These are phyloP conservation scores for Hypomontagnella monticulosa DNA, from an alignment of 495 filamentous ascomycete genomes.

Conservation along the genomic window DNA sequence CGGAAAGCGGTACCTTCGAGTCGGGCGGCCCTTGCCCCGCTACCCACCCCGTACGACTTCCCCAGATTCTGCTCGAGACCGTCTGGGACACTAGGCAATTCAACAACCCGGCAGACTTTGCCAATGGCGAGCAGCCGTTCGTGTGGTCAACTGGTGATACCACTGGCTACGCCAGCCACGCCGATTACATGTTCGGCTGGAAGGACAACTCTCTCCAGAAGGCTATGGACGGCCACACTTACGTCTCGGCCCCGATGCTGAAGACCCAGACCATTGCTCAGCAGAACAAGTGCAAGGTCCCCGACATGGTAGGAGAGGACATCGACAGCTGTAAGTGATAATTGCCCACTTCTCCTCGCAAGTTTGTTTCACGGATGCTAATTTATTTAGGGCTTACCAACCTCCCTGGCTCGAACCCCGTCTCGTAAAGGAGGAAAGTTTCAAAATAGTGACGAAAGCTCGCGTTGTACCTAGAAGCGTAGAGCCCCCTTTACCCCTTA, in stretches of 20 bases:
- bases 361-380: not conserved
- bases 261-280: slow-evolving; percentile 42
- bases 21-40: slow-evolving; percentile 49
- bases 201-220: slow-evolving; percentile 46
- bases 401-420: slow-evolving; percentile 30
- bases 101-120: slow-evolving; percentile 52
- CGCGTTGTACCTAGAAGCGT: not conserved
- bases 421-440: slow-evolving; percentile 8
- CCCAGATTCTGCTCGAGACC: slow-evolving; percentile 51
- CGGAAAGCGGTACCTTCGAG: slow-evolving; percentile 50
- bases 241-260: slow-evolving; percentile 45
- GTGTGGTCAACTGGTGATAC: slow-evolving; percentile 57
- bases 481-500: no score
- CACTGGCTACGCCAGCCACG: slow-evolving; percentile 46
- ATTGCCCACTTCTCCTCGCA: not conserved
- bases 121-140: slow-evolving; percentile 55
- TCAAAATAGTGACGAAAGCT: not conserved
- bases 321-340: slow-evolving; percentile 47
- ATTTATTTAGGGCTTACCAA: slow-evolving; percentile 28
- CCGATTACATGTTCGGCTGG: slow-evolving; percentile 50
- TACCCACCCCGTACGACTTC: slow-evolving; percentile 41
- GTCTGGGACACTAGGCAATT: slow-evolving; percentile 50
- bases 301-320: slow-evolving; percentile 45
- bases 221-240: slow-evolving; percentile 47
- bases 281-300: slow-evolving; percentile 48